phyloP scores from a whole-genome alignment of 345 rosid genomes.

The Brassica juncea region DNA sequence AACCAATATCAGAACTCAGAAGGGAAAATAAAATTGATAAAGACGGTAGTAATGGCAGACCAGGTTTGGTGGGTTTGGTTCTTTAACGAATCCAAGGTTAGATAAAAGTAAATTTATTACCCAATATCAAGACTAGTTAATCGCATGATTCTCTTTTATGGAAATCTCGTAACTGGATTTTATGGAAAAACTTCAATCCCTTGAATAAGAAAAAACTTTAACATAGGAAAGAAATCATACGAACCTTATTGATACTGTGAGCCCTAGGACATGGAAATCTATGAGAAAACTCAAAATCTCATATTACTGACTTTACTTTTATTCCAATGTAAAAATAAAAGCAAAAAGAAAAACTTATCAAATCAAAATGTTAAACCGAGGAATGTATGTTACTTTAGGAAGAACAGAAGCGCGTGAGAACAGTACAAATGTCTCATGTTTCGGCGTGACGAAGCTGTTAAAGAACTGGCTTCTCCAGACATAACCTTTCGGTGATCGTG shows the following conservation, averaged over 20 bases:
- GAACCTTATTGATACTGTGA: background rate
- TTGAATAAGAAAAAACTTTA: background rate
- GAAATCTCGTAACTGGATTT: too few relatives aligned
- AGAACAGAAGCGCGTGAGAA: constrained; percentile 35
- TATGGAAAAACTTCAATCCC: background rate
- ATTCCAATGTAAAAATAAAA: background rate
- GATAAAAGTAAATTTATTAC: constrained; percentile 8
- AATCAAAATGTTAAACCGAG: constrained; percentile 24
- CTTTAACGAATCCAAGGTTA: constrained; percentile 43
- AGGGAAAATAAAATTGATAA: constrained; percentile 5
- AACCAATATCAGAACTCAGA: too few relatives aligned
- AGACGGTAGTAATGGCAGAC: constrained; percentile 44
- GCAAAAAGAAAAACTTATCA: background rate
- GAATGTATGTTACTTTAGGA: constrained; percentile 26
- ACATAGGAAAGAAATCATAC: background rate
- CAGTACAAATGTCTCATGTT: constrained; percentile 35
- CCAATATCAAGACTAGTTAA: constrained; percentile 3
- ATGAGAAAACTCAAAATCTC: constrained; percentile 5
- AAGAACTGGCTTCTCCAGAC: constrained; percentile 23
- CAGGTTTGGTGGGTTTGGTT: constrained; percentile 37
- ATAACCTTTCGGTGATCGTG: constrained; percentile 16
- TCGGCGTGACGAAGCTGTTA: constrained; percentile 31
- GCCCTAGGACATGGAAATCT: background rate
- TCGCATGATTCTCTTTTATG: background rate
- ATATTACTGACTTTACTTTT: background rate